phyloP scores from a whole-genome alignment of 164 flowering plant genomes.

The Tetracentron sinense region DNA sequence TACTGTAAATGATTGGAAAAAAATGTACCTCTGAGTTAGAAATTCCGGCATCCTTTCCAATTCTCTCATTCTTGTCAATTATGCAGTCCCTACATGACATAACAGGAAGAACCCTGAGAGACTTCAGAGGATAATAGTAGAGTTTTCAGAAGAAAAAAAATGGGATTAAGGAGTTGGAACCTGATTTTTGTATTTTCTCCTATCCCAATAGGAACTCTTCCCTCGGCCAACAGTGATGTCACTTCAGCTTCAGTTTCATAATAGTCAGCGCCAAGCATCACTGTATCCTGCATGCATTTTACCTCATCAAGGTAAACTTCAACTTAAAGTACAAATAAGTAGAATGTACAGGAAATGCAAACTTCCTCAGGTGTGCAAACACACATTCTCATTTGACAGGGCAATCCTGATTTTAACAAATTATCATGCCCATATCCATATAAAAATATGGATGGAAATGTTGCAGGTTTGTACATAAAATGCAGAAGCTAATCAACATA shows the following conservation, averaged over 20 bases:
- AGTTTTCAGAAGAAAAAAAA: background rate
- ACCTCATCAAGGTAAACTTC: background rate
- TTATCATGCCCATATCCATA: too few relatives aligned
- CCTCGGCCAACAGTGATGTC: conserved; percentile 67
- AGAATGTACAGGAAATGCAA: background rate
- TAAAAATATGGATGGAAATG: too few relatives aligned
- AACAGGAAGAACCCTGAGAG: conserved; percentile 7
- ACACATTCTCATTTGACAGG: background rate
- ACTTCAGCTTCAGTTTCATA: conserved; percentile 81
- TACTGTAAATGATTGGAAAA: background rate
- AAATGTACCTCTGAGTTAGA: conserved; percentile 71
- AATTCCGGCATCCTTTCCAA: conserved; percentile 76
- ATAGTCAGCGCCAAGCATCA: conserved; percentile 95
- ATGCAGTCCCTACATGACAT: conserved; percentile 61
- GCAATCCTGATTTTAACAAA: background rate
- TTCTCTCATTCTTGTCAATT: conserved; percentile 91
- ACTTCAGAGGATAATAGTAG: background rate
- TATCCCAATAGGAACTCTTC: conserved; percentile 82
- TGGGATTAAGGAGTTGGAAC: conserved; percentile 30
- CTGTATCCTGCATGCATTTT: conserved; percentile 63
- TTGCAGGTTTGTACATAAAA: too few relatives aligned
- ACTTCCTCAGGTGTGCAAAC: background rate
- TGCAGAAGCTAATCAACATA: too few relatives aligned
- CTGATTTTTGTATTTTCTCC: conserved; percentile 87
- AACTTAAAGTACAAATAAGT: too few relatives aligned